Conservation (phyloP, 305 asterid species). For the Rubia tinctorum region DNA sequence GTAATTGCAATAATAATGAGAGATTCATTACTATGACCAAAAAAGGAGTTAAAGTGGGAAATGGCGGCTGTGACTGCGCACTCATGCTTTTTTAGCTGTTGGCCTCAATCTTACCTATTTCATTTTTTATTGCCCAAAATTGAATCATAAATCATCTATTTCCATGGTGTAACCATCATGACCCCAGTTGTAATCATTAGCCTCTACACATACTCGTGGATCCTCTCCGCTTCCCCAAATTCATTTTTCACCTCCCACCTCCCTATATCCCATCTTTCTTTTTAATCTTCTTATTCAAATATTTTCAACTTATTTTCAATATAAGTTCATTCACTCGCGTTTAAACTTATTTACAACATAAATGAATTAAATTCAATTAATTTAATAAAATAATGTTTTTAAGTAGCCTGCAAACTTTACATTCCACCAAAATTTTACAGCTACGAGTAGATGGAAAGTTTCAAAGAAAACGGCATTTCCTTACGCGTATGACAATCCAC, state of each 20-base stretch:
- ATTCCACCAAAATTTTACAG: too few species aligned
- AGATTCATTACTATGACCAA: conserved; percentile 27
- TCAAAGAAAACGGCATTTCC: too few species aligned
- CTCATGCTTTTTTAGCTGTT: conserved; percentile 16
- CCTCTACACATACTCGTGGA: neutral
- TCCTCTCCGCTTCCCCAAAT: neutral
- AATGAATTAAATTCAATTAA: too few species aligned
- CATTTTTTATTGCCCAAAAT: too few species aligned
- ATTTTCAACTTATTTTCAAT: too few species aligned
- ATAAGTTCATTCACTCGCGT: too few species aligned
- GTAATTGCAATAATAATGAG: conserved; percentile 6
- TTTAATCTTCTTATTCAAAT: neutral
- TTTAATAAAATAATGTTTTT: too few species aligned
- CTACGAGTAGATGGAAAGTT: too few species aligned
- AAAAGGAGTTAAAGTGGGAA: conserved; percentile 23
- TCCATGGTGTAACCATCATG: conserved; percentile 32
- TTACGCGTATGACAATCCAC: too few species aligned
- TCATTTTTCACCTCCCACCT: conserved; percentile 6
- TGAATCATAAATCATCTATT: neutral
- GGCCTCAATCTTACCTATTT: conserved; percentile 2
- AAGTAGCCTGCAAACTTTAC: too few species aligned
- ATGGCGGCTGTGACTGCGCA: conserved; percentile 96
- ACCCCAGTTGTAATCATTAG: conserved; percentile 50
- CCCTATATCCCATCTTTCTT: neutral
- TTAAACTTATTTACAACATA: too few species aligned